Conservation (phyloP, 805 yeast species). For the Kuraishia piskuri region DNA sequence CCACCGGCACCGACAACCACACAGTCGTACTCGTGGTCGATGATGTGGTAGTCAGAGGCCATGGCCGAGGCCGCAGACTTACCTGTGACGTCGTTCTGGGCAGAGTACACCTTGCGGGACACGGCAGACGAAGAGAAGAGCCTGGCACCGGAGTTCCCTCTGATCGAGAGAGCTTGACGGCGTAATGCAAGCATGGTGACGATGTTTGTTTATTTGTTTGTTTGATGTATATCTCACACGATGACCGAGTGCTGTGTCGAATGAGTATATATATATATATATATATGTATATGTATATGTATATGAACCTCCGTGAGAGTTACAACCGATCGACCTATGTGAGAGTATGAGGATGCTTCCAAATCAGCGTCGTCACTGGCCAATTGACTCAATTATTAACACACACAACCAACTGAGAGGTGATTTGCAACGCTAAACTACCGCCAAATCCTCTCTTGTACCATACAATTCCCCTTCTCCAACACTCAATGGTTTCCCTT, state of each 20-base stretch:
- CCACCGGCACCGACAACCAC: constrained; percentile 99
- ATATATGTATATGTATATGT: neutral
- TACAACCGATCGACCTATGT: neutral
- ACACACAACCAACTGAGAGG: neutral
- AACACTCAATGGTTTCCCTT: too few species aligned
- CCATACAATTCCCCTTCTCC: neutral
- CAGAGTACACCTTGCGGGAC: constrained; percentile 23
- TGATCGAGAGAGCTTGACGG: constrained; percentile 11
- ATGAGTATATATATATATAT: neutral
- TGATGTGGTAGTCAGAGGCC: constrained; percentile 74
- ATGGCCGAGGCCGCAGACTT: constrained; percentile 45
- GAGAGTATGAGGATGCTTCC: neutral
- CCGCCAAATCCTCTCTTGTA: neutral
- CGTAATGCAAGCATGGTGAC: constrained; percentile 13
- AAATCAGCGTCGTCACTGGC: neutral
- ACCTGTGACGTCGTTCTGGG: constrained; percentile 34
- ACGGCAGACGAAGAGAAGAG: constrained; percentile 20
- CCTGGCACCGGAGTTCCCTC: constrained; percentile 11
- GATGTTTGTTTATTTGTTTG: too few species aligned
- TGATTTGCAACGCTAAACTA: neutral
- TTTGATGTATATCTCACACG: too few species aligned
- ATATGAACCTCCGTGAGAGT: neutral
- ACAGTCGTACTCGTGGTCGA: constrained; percentile 98
- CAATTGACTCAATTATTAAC: neutral
- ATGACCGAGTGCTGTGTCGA: too few species aligned